Conservation (phyloP, 2,329 filamentous ascomycete species). For the Cryphonectria naterciae region DNA sequence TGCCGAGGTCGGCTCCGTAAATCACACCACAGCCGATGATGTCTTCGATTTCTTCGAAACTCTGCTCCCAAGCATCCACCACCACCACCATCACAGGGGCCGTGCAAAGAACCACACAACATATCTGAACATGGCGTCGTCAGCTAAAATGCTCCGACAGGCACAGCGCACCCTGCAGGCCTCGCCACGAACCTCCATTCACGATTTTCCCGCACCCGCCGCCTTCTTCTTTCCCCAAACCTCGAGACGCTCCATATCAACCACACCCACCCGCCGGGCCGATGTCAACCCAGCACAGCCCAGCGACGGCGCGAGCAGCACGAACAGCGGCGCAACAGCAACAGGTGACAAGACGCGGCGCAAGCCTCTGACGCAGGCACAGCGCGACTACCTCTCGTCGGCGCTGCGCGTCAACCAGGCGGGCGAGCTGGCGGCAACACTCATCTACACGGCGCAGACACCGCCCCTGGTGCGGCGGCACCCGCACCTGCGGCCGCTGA, state of each 20-base stretch:
- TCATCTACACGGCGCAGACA: slow-evolving; percentile 91
- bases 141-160: slow-evolving; percentile 31
- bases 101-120: neutral
- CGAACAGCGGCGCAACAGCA: slow-evolving; percentile 28
- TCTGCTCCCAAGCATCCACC: neutral
- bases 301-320: slow-evolving; percentile 9
- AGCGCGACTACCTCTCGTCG: slow-evolving; percentile 75
- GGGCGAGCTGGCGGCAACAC: slow-evolving; percentile 92
- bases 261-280: slow-evolving; percentile 28
- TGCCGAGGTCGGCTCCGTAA: slow-evolving; percentile 16
- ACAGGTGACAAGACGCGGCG: slow-evolving; percentile 43
- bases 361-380: slow-evolving; percentile 69
- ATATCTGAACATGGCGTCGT: slow-evolving; percentile 32
- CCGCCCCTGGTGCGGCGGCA: slow-evolving; percentile 78
- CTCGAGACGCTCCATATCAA: slow-evolving; percentile 29
- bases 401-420: slow-evolving; percentile 96
- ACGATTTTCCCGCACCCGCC: slow-evolving; percentile 45
- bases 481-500: slow-evolving; percentile 85
- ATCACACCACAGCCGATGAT: slow-evolving; percentile 26
- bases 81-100: neutral
- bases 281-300: slow-evolving; percentile 16
- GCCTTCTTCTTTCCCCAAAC: slow-evolving; percentile 33
- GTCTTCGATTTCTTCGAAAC: slow-evolving; percentile 7
- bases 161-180: slow-evolving; percentile 30
- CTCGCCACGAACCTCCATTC: slow-evolving; percentile 34